Evolutionary conservation across 2,329 filamentous ascomycete genomes (phyloP).

Genomic region (Aspergillus latus): DNA sequence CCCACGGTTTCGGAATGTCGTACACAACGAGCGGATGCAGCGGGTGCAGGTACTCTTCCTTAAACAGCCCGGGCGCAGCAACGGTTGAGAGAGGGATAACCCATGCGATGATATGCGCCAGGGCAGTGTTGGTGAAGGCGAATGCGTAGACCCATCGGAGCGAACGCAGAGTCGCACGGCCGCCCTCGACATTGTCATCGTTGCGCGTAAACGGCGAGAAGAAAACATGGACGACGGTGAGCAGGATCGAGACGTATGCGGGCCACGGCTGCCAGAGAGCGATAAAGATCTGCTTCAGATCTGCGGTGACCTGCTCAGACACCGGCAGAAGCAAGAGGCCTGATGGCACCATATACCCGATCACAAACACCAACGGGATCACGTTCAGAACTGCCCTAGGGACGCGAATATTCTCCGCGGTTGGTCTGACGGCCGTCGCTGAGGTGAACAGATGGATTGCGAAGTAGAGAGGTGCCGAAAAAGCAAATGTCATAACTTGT

Average conservation of each 20-base stretch:
- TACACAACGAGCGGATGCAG: slow-evolving; percentile 45
- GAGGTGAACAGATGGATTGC: slow-evolving; percentile 47
- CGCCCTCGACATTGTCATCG: slow-evolving; percentile 23
- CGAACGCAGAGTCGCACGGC: slow-evolving; percentile 30
- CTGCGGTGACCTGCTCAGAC: slow-evolving; percentile 38
- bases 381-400: slow-evolving; percentile 34
- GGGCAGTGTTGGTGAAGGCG: slow-evolving; percentile 40
- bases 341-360: slow-evolving; percentile 49
- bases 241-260: slow-evolving; percentile 46
- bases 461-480: slow-evolving; percentile 47
- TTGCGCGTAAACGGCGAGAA: slow-evolving; percentile 27
- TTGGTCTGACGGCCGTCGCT: slow-evolving; percentile 38
- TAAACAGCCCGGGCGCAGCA: slow-evolving; percentile 37
- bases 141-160: slow-evolving; percentile 45
- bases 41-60: slow-evolving; percentile 30
- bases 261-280: slow-evolving; percentile 55
- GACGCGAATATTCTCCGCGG: slow-evolving; percentile 34
- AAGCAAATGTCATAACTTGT: slow-evolving; percentile 47
- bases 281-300: slow-evolving; percentile 50
- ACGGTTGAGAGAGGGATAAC: slow-evolving; percentile 43
- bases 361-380: slow-evolving; percentile 42
- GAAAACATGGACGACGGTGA: slow-evolving; percentile 31
- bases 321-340: slow-evolving; percentile 46
- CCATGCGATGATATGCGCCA: slow-evolving; percentile 44
- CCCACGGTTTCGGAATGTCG: slow-evolving; percentile 35